These are phyloP conservation scores for Neurospora sp. DNA, from an alignment of 495 filamentous ascomycete species.

Conservation along the genomic window DNA sequence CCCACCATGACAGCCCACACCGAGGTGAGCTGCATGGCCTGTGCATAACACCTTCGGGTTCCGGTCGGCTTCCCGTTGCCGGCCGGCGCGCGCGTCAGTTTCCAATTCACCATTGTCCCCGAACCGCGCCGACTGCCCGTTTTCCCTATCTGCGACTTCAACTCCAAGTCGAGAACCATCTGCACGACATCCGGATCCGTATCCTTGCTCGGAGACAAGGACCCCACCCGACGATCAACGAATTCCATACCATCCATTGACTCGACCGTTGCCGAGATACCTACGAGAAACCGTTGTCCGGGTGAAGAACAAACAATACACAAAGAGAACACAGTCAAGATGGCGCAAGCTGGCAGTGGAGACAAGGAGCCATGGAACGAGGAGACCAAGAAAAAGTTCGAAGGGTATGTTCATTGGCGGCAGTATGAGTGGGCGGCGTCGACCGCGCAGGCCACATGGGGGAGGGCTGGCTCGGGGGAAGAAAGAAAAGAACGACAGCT, in stretches of 20 bases:
- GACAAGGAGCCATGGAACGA: conserved; percentile 27
- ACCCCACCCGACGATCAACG: not conserved
- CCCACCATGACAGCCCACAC: not conserved
- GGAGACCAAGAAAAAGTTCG: conserved; percentile 35
- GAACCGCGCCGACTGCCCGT: not conserved
- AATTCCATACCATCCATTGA: not conserved
- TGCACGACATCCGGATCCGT: not conserved
- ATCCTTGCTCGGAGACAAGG: not conserved
- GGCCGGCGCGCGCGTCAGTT: not conserved
- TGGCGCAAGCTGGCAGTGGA: not conserved
- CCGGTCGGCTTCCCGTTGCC: not conserved
- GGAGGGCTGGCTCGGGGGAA: not conserved
- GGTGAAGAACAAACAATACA: not conserved
- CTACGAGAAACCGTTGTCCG: not conserved
- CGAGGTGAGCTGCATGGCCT: not conserved
- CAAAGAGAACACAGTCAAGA: not conserved
- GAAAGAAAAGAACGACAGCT: not conserved
- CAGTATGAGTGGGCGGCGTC: not conserved
- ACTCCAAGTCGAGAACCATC: not conserved
- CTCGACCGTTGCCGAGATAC: not conserved
- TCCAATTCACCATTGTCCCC: not conserved
- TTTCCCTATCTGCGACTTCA: not conserved
- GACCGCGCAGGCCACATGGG: not conserved
- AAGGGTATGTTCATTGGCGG: conserved; percentile 21
- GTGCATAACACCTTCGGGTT: not conserved